These are phyloP conservation scores for Gamarada debralockiae DNA, from an alignment of 495 filamentous ascomycete genomes.

Conservation along the genomic window DNA sequence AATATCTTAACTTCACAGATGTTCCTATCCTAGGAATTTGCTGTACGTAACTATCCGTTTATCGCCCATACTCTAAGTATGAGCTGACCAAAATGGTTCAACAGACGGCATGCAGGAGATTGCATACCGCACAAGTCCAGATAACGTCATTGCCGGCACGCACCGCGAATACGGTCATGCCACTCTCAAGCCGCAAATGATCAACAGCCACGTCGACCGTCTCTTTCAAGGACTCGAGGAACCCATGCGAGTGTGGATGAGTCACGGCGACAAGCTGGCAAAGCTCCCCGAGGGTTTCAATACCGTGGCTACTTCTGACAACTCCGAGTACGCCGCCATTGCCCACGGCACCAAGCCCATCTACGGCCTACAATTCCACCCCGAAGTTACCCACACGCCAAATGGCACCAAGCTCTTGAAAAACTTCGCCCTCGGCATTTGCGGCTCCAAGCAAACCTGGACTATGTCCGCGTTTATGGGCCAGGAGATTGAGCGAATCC, in stretches of 20 bases:
- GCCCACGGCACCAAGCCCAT: conserved; percentile 65
- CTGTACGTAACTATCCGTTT: conserved; percentile 9
- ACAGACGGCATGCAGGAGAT: conserved; percentile 70
- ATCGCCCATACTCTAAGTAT: conserved; percentile 9
- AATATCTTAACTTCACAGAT: conserved; percentile 10
- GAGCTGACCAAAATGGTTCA: conserved; percentile 7
- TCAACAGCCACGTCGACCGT: conserved; percentile 56
- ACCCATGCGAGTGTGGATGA: conserved; percentile 74
- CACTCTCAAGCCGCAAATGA: conserved; percentile 24
- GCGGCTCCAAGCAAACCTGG: conserved; percentile 69
- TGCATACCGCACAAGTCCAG: conserved; percentile 64
- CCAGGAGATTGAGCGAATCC: conserved; percentile 72
- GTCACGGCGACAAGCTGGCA: conserved; percentile 77
- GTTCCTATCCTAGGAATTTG: conserved; percentile 13
- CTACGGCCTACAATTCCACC: conserved; percentile 83
- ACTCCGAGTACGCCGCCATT: conserved; percentile 77
- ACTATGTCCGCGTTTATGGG: conserved; percentile 76
- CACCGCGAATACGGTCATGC: conserved; percentile 72
- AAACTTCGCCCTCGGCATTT: conserved; percentile 85
- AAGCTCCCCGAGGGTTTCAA: conserved; percentile 67
- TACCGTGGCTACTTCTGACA: conserved; percentile 66
- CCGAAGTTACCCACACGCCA: conserved; percentile 72
- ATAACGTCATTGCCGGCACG: conserved; percentile 69
- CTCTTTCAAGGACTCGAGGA: conserved; percentile 70
- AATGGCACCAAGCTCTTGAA: conserved; percentile 61